Conservation (phyloP, 2,329 filamentous ascomycete genomes). For the Diaporthe ilicicola region DNA sequence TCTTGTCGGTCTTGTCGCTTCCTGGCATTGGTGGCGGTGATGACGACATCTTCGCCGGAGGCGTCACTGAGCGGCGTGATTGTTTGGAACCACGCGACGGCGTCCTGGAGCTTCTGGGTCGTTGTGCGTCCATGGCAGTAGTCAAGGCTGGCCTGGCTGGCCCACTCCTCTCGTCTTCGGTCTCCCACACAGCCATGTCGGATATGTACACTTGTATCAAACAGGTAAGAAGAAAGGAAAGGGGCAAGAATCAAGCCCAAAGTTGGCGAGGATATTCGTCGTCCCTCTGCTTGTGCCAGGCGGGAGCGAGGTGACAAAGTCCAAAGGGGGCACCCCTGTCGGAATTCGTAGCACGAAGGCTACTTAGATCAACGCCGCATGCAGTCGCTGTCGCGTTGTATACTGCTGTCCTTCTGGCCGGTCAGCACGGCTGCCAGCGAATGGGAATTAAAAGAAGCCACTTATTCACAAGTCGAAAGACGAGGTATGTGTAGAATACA, state of each 20-base stretch:
- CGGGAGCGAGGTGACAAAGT: neutral
- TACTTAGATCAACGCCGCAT: neutral
- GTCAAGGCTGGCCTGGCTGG: slow-evolving; percentile 69
- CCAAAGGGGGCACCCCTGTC: neutral
- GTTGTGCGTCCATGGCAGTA: slow-evolving; percentile 70
- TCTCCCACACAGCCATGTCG: slow-evolving; percentile 67
- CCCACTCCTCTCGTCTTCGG: slow-evolving; percentile 67
- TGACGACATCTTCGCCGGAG: slow-evolving; percentile 63
- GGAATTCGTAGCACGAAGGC: neutral
- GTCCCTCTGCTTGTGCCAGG: neutral
- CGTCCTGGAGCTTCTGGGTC: slow-evolving; percentile 67
- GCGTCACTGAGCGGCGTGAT: slow-evolving; percentile 74
- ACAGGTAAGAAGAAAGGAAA: neutral
- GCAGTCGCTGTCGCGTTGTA: neutral
- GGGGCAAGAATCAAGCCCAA: neutral
- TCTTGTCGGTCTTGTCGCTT: slow-evolving; percentile 53
- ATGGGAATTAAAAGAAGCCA: neutral
- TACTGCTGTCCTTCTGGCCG: neutral
- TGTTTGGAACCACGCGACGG: slow-evolving; percentile 70
- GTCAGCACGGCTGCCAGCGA: neutral
- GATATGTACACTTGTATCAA: neutral
- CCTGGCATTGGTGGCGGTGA: slow-evolving; percentile 64
- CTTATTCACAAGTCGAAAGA: neutral
- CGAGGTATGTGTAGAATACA: neutral
- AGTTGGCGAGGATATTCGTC: neutral